Percentiles rank a stretch among this genome's conserved stretches.
phyloP scores from a whole-genome alignment of 2,329 filamentous ascomycete genomes.

The Diaporthe capsici region DNA sequence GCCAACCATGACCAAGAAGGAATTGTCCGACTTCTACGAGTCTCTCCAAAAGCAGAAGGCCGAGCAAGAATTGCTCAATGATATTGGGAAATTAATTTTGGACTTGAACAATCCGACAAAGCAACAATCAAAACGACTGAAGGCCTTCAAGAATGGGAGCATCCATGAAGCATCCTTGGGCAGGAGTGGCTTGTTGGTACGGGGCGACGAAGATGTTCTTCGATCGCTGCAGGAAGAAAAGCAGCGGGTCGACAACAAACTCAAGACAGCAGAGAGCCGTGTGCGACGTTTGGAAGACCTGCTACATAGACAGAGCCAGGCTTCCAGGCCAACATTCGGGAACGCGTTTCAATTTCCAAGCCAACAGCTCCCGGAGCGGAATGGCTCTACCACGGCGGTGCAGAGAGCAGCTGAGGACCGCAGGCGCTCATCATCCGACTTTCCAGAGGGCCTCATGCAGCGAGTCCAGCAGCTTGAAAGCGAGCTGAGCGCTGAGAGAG shows the following conservation, averaged over 20 bases:
- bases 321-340: conserved; percentile 66
- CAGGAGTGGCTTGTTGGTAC: conserved; percentile 86
- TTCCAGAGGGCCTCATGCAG: conserved; percentile 57
- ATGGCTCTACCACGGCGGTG: conserved; percentile 64
- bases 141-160: conserved; percentile 97
- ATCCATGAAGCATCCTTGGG: conserved; percentile 91
- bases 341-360: conserved; percentile 67
- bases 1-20: conserved; percentile 82
- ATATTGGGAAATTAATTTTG: conserved; percentile 81
- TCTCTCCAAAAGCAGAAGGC: conserved; percentile 75
- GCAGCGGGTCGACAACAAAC: conserved; percentile 76
- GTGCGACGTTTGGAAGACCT: conserved; percentile 93
- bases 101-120: conserved; percentile 87
- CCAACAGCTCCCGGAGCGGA: conserved; percentile 63
- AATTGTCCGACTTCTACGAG: conserved; percentile 81
- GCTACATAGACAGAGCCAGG: conserved; percentile 83
- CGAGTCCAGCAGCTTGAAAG: conserved; percentile 78
- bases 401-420: conserved; percentile 58
- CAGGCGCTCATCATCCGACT: conserved; percentile 56
- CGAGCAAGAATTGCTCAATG: conserved; percentile 76
- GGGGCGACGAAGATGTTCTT: conserved; percentile 88
- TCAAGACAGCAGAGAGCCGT: conserved; percentile 89
- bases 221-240: conserved; percentile 88
- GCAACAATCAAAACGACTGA: conserved; percentile 87
- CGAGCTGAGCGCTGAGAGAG: conserved; percentile 81